Base-by-base conservation (phyloP, 768 basidiomycete genomes). In the Lactarius deliciosus region DNA sequence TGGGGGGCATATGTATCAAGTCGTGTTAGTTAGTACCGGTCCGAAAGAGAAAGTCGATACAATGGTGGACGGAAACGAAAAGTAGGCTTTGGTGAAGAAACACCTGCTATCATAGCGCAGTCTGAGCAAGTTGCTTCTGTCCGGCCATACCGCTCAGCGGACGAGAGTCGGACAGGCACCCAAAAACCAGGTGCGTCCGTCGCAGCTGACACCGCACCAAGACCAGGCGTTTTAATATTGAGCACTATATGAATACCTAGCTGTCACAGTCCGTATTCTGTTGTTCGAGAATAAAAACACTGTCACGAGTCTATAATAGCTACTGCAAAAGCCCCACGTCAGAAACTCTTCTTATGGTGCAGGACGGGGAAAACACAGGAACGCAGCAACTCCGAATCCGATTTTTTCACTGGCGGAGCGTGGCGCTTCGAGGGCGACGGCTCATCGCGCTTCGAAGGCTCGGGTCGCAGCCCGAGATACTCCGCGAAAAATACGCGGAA, bases 401-500 rank as follows among this genome's bases (percentile, higher is more conserved):
- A 69, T 45, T 60, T 68, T 13, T 53, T 57, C 36, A 68, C 68
- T 10, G 53, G 57, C n/a, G 68, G 61, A 3, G 65, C 20, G 11
- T 41, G 16, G n/a, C 16, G 16, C 18, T 43, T 60, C n/a, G 68
- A 41, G 2, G 61, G 53, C 30, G 65, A 58, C 11, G 61, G 50
- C 34, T 47, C 65, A 18, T n/a, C 57, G 25, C 60, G 61, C 41
- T 34, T 59, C 18, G 47, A 67, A 6, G 10, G n/a, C 30, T 81
- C 76, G 0, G 91, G 87, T 13, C 76, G 80, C 57, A 93, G 75
- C 64, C 89, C 83, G 2, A 98, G 82, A 76, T 98, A 99, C 77
- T 98, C 97, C 1, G 90, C 82, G 72, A 94, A 83, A 74, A 98
- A 95, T 0, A 97, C 85, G 38, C 96, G 82, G 45, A 98, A 74